phyloP scores from a whole-genome alignment of 208 protist species.

The Acanthamoeba quina region DNA sequence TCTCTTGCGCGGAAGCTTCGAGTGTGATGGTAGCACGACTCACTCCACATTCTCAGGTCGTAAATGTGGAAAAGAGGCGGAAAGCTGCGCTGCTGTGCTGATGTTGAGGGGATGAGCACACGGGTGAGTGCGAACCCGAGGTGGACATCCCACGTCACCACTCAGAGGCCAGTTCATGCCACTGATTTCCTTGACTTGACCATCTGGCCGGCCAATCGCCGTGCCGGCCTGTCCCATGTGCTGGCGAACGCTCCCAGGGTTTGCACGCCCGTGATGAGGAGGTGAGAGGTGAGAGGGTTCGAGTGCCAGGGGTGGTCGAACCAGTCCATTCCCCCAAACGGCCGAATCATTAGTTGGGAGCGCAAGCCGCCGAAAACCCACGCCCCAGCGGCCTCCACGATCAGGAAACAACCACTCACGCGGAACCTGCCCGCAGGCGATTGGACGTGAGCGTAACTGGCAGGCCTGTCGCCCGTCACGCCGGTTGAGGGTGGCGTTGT shows the following conservation, averaged over 20 bases:
- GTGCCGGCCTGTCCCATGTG: no score
- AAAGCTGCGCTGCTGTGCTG: not conserved
- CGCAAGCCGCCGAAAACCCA: conserved; percentile 25
- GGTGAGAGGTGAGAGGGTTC: not conserved
- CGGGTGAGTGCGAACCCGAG: not conserved
- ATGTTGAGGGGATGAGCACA: not conserved
- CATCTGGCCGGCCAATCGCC: no score
- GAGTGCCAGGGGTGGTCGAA: not conserved
- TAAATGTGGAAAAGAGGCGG: not conserved
- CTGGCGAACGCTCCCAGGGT: not conserved
- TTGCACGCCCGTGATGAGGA: not conserved
- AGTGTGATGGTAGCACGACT: not conserved
- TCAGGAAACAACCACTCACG: not conserved
- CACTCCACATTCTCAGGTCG: not conserved
- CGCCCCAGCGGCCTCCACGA: conserved; percentile 7
- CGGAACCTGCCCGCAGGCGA: not conserved
- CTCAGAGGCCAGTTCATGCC: no score
- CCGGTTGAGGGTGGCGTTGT: not conserved
- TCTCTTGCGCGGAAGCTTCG: no score
- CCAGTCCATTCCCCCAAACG: not conserved
- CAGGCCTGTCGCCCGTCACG: not conserved
- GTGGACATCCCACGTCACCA: not conserved
- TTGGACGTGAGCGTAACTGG: not conserved
- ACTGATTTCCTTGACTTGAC: no score
- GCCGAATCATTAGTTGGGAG: not conserved